Evolutionary conservation across 805 yeast genomes (phyloP).

Genomic region (Schizosaccharomyces octosporus): DNA sequence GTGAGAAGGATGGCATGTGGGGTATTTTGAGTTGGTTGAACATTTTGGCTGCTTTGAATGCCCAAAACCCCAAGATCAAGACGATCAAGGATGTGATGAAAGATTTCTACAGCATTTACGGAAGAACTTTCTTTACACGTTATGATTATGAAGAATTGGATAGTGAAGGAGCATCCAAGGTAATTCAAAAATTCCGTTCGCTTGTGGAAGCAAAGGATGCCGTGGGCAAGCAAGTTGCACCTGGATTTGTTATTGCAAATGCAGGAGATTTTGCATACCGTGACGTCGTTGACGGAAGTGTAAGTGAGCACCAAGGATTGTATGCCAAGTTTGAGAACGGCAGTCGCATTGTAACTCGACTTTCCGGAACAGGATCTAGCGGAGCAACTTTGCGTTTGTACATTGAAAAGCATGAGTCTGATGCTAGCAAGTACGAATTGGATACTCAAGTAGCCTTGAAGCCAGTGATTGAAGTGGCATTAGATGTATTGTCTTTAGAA

Average conservation of each 20-base stretch:
- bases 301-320: constrained; percentile 73
- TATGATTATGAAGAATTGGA: constrained; percentile 76
- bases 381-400: constrained; percentile 92
- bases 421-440: constrained; percentile 22
- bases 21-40: constrained; percentile 94
- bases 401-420: constrained; percentile 57
- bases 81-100: constrained; percentile 60
- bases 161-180: constrained; percentile 44
- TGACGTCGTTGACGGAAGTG: constrained; percentile 68
- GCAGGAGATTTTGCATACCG: constrained; percentile 81
- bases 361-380: constrained; percentile 91
- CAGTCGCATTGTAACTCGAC: constrained; percentile 61
- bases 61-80: constrained; percentile 25
- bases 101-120: constrained; percentile 74
- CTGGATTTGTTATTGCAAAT: constrained; percentile 34
- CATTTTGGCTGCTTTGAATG: constrained; percentile 61
- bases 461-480: constrained; percentile 35
- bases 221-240: constrained; percentile 28
- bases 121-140: constrained; percentile 91
- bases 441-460: constrained; percentile 46
- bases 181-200: constrained; percentile 29
- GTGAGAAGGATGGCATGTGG: constrained; percentile 97
- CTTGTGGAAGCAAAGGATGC: constrained; percentile 16
- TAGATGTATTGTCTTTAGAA: constrained; percentile 44
- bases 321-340: constrained; percentile 63